Evolutionary conservation across 2,329 filamentous ascomycete genomes (phyloP).

Genomic region (Diaporthe sp.): DNA sequence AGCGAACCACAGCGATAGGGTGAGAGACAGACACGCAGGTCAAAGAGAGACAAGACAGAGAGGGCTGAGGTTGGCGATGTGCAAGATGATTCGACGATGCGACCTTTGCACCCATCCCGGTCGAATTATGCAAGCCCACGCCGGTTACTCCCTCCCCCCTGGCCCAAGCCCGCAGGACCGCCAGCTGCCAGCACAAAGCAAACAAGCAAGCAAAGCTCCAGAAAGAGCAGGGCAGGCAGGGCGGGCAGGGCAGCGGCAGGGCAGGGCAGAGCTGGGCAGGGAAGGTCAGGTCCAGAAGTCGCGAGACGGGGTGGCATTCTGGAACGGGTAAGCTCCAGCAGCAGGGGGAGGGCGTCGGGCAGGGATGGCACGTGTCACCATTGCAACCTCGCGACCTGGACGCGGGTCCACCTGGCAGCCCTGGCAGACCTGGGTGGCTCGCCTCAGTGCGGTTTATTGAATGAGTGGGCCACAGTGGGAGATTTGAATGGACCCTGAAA

Average conservation of each 20-base stretch:
- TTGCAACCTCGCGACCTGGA: constrained; percentile 18
- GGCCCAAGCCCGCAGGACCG: too few species aligned
- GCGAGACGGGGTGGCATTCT: constrained; percentile 7
- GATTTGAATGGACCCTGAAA: constrained; percentile 21
- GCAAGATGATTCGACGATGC: constrained; percentile 28
- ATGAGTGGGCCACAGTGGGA: constrained; percentile 29
- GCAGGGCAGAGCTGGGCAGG: not conserved
- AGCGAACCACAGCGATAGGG: constrained; percentile 18
- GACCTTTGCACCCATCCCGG: not conserved
- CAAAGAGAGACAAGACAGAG: not conserved
- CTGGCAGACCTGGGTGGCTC: not conserved
- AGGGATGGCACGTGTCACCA: constrained; percentile 27
- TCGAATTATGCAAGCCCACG: constrained; percentile 17
- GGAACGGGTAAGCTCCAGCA: constrained; percentile 15
- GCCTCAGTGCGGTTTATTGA: constrained; percentile 22
- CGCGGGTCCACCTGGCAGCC: constrained; percentile 13
- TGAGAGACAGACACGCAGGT: not conserved
- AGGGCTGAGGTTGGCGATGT: constrained; percentile 19
- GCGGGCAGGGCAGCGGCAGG: too few species aligned
- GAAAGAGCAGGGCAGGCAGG: not conserved
- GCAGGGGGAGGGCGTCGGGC: not conserved
- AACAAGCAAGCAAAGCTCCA: not conserved
- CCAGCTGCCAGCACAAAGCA: not conserved
- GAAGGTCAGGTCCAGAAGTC: constrained; percentile 5
- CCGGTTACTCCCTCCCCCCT: too few species aligned